phyloP scores from a whole-genome alignment of 257 asterid species.

The Agastache rugosa region DNA sequence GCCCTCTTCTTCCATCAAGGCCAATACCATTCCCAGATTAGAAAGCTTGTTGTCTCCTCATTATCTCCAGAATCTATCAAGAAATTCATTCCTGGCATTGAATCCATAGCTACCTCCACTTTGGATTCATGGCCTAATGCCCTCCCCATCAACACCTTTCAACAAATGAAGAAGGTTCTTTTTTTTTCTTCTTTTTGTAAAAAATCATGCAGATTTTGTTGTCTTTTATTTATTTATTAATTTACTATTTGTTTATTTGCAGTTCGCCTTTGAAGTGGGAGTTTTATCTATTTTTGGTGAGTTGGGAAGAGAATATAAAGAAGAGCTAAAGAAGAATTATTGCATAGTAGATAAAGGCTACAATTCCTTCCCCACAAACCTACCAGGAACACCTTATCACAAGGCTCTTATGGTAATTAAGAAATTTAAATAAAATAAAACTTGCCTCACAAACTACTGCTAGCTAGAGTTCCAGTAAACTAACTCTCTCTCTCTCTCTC shows the following conservation, averaged over 20 bases:
- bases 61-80: slow-evolving; percentile 57
- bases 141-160: slow-evolving; percentile 56
- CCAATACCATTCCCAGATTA: slow-evolving; percentile 54
- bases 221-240: background rate
- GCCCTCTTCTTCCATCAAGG: slow-evolving; percentile 88
- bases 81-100: slow-evolving; percentile 53
- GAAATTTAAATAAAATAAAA: background rate
- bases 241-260: background rate
- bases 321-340: slow-evolving; percentile 68
- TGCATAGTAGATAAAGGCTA: slow-evolving; percentile 77
- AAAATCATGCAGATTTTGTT: background rate
- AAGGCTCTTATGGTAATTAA: slow-evolving; percentile 77
- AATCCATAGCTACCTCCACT: slow-evolving; percentile 50
- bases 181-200: background rate
- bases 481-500: background rate
- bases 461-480: background rate
- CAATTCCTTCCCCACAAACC: slow-evolving; percentile 82
- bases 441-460: background rate
- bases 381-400: slow-evolving; percentile 79
- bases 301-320: slow-evolving; percentile 53
- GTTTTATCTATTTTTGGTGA: slow-evolving; percentile 75
- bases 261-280: slow-evolving; percentile 84
- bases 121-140: slow-evolving; percentile 56
- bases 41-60: slow-evolving; percentile 62
- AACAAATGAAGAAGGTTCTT: slow-evolving; percentile 63